Evolutionary conservation across 306 rosid genomes (phyloP).

Genomic region (Rosa multiflora): DNA sequence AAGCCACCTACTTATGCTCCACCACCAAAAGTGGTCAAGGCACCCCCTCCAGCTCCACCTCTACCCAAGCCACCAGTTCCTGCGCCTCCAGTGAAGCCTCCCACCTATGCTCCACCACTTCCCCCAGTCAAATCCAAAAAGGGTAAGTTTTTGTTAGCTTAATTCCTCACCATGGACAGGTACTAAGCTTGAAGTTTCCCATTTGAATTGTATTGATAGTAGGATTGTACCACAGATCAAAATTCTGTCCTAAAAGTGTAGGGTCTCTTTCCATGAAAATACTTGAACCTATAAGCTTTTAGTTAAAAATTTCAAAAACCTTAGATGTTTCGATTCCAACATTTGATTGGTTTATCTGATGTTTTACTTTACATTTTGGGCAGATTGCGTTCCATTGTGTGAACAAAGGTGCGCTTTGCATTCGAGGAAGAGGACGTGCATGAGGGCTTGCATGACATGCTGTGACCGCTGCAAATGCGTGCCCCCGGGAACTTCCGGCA

Average conservation of each 20-base stretch:
- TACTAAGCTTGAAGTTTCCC: neutral
- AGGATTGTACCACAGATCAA: neutral
- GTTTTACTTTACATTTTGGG: neutral
- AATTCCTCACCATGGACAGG: neutral
- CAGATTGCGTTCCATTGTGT: conserved; percentile 78
- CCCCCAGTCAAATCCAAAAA: conserved; percentile 51
- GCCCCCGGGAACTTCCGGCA: conserved; percentile 91
- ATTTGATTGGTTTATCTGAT: neutral
- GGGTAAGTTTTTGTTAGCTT: conserved; percentile 34
- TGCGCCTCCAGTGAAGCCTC: conserved; percentile 14
- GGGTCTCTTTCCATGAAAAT: neutral
- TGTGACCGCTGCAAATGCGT: conserved; percentile 89
- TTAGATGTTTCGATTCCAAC: neutral
- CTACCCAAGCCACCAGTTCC: conserved; percentile 22
- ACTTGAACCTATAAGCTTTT: neutral
- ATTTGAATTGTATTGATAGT: neutral
- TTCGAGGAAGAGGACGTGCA: conserved; percentile 55
- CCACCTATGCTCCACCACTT: conserved; percentile 32
- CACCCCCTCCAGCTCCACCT: conserved; percentile 2
- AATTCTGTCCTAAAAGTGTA: neutral
- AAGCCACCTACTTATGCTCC: conserved; percentile 20
- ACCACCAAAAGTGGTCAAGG: conserved; percentile 20
- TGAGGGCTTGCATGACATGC: conserved; percentile 79
- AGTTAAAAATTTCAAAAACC: neutral
- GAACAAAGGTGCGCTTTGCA: conserved; percentile 53